These are phyloP conservation scores for Phycomyces nitens DNA, from an alignment of 192 early-diverging fungal species.

Conservation along the genomic window DNA sequence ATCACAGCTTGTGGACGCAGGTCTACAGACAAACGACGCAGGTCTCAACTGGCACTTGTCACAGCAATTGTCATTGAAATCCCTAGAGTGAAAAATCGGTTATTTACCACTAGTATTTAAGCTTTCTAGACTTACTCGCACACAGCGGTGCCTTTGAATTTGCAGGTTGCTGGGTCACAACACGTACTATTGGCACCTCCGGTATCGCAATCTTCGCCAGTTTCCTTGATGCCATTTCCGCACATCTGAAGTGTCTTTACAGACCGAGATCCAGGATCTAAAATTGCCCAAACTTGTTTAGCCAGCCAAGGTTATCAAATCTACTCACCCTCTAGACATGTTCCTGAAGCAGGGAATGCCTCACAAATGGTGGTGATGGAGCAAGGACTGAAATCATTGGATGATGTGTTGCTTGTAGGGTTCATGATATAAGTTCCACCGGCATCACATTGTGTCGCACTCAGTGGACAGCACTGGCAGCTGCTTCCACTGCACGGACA, in stretches of 20 bases:
- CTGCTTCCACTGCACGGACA: conserved; percentile 53
- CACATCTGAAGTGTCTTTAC: conserved; percentile 67
- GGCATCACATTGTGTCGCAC: conserved; percentile 63
- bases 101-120: not conserved
- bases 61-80: conserved; percentile 85
- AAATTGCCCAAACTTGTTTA: too few species aligned
- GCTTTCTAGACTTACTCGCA: conserved; percentile 50
- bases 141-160: conserved; percentile 64
- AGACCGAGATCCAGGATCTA: conserved; percentile 34
- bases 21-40: conserved; percentile 64
- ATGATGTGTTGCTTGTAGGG: conserved; percentile 59
- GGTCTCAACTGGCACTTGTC: conserved; percentile 58
- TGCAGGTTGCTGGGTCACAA: conserved; percentile 80
- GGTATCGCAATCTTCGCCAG: conserved; percentile 90
- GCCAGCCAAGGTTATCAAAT: not conserved
- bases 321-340: conserved; percentile 32
- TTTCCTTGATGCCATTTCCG: conserved; percentile 90
- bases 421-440: conserved; percentile 70
- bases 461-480: conserved; percentile 69
- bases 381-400: conserved; percentile 68
- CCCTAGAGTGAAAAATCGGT: conserved; percentile 34
- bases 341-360: conserved; percentile 16
- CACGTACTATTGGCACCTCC: conserved; percentile 75
- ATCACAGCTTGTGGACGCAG: conserved; percentile 76
- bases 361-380: conserved; percentile 56